Evolutionary conservation across 306 rosid species (phyloP).

Genomic region (apple (Malus domestica)): ASM211411v1 NC_041801.1:11496501-11497000

Average conservation of each 20-base stretch:
- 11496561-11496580: background rate
- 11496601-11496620: background rate
- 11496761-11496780: background rate
- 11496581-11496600: background rate
- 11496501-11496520: background rate
- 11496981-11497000: slow-evolving; percentile 81
- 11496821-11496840: background rate
- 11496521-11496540: background rate
- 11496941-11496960: slow-evolving; percentile 58
- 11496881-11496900: background rate
- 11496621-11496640: background rate
- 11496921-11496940: slow-evolving; percentile 60
- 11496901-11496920: slow-evolving; percentile 9
- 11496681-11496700: background rate
- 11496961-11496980: slow-evolving; percentile 75
- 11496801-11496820: background rate
- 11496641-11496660: background rate
- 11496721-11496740: background rate
- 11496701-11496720: background rate
- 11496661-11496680: background rate
- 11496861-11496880: background rate
- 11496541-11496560: background rate
- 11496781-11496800: background rate
- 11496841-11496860: background rate
- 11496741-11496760: background rate